A percentile compares a stretch with the other conserved stretches of the same genome.
These are phyloP conservation scores for Alloteropsis semialata DNA, from an alignment of 176 grass and related monocot genomes.

Conservation along the genomic window DNA sequence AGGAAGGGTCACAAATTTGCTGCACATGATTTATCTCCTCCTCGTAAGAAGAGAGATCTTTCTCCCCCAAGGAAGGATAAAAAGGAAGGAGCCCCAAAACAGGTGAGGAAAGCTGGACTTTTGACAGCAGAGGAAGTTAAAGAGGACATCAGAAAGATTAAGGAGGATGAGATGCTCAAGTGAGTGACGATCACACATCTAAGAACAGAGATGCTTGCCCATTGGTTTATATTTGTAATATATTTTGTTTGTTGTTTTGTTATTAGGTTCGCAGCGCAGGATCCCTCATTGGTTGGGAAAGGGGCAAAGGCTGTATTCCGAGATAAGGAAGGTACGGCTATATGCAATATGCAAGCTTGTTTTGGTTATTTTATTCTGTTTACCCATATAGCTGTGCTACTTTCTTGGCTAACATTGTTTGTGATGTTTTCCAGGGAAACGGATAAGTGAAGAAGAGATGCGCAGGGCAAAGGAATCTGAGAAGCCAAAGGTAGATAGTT, in stretches of 20 bases:
- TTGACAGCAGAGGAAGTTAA: slow-evolving; percentile 69
- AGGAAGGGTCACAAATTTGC: slow-evolving; percentile 48
- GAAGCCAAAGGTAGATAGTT: slow-evolving; percentile 73
- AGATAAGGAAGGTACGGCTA: slow-evolving; percentile 64
- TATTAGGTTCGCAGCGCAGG: slow-evolving; percentile 61
- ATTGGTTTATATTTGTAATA: slow-evolving; percentile 28
- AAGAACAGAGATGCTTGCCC: neutral
- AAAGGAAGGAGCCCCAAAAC: slow-evolving; percentile 48
- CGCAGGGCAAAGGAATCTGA: slow-evolving; percentile 62
- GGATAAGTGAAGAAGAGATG: slow-evolving; percentile 81
- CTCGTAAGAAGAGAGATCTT: slow-evolving; percentile 41
- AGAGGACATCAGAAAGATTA: slow-evolving; percentile 69
- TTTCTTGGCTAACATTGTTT: slow-evolving; percentile 30
- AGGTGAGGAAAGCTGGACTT: slow-evolving; percentile 52
- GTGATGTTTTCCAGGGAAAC: slow-evolving; percentile 52
- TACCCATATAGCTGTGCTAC: neutral
- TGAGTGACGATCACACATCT: slow-evolving; percentile 31
- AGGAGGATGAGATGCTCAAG: slow-evolving; percentile 64
- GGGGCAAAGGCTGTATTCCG: slow-evolving; percentile 80
- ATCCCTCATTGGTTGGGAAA: slow-evolving; percentile 69
- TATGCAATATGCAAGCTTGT: slow-evolving; percentile 6
- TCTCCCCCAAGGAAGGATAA: slow-evolving; percentile 61
- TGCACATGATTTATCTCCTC: slow-evolving; percentile 42
- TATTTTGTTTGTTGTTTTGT: slow-evolving; percentile 13
- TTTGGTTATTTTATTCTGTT: slow-evolving; percentile 7